Base-by-base conservation (phyloP, 2,329 filamentous ascomycete genomes). In the Tolypocladium ovalisporum region DNA sequence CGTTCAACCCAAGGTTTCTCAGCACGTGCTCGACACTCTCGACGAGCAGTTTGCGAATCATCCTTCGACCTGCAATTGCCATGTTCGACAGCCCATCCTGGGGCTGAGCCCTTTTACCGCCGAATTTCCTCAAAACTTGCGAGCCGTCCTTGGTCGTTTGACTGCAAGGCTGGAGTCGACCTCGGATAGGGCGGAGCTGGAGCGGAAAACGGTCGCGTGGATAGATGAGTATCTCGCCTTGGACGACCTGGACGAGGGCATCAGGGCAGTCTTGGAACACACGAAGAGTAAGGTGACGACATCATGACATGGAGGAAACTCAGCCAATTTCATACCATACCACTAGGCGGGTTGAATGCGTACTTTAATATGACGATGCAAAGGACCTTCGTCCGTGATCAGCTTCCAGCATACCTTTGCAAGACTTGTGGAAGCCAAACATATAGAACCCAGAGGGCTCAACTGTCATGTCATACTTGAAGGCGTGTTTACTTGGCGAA, bases 121-220 rank as follows among this genome's bases (percentile, higher is more conserved):
- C 9, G 82, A 85, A 4, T 96, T 96, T 71, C 88, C 91, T 8
- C 76, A 79, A 47, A 87, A 85, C 53, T 73, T 97, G 60, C 82
- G 84, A 54, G 78, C 82, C 58, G 80, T 85, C 9, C 75, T 97
- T 55, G 75, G 78, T 1, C 76, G 79, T 52, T 70, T 97, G 60
- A 85, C 81, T 65, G 75, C 70, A 27, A 74, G 74, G 5, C 58
- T 80, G 56, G 71, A 73, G 35, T 71, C 66, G 15, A 78, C 76
- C 2, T 73, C 74, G 24, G 75, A 84, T 63, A 77, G 71, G 65
- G 61, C 65, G 13, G 71, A 64, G 52, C 66, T 87, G 54, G 70
- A 73, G 19, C 72, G 68, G 59, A 84, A 80, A 70, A 77, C 78
- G 2, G 68, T 67, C 15, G 69, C 66, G 2, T 87, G 84, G 83